phyloP scores from a whole-genome alignment of 164 flowering plant species.

The Liquidambar formosana region DNA sequence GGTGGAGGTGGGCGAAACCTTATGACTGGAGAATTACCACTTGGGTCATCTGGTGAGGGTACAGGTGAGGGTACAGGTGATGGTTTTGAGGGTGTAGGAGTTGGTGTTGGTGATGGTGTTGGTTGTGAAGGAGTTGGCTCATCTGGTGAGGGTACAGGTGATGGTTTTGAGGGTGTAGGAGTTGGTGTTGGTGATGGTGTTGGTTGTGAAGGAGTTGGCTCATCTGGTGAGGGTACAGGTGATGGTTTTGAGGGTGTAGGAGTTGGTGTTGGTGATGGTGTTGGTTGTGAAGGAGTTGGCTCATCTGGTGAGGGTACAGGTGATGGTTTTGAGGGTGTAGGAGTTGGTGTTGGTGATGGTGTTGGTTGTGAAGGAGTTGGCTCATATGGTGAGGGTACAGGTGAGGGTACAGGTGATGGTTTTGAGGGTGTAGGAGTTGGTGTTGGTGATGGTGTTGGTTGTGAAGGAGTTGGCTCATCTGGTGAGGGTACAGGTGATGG shows the following conservation, averaged over 20 bases:
- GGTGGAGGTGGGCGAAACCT: conserved; percentile 24
- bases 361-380: conserved; percentile 7
- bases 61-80: conserved; percentile 16
- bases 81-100: conserved; percentile 1
- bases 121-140: conserved; percentile 9
- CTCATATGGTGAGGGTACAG: neutral
- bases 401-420: too few species aligned
- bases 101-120: conserved; percentile 9
- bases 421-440: conserved; percentile 8
- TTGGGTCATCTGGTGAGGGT: conserved; percentile 16
- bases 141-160: conserved; percentile 14
- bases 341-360: conserved; percentile 3
- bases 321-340: conserved; percentile 2
- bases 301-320: conserved; percentile 5
- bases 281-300: conserved; percentile 7
- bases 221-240: conserved; percentile 12
- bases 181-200: conserved; percentile 10
- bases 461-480: neutral
- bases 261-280: conserved; percentile 11
- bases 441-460: neutral
- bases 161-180: neutral
- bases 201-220: conserved; percentile 8
- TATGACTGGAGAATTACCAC: neutral
- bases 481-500: too few species aligned
- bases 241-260: conserved; percentile 4